phyloP scores from a whole-genome alignment of 805 yeast genomes.

The Wickerhamomyces queroliae region DNA sequence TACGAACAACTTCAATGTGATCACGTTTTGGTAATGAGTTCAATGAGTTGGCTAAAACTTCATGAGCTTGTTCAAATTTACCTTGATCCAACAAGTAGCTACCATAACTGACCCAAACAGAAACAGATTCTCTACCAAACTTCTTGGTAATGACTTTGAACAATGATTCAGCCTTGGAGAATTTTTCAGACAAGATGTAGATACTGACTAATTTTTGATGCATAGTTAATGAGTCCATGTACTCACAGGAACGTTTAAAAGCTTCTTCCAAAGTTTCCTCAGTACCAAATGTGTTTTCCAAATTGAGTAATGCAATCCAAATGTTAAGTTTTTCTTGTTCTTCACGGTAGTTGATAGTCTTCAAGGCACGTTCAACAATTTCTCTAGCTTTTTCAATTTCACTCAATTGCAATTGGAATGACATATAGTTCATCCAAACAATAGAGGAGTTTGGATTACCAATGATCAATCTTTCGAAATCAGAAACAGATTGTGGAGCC shows the following conservation, averaged over 20 bases:
- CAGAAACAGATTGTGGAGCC: constrained; percentile 87
- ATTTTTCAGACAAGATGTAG: constrained; percentile 67
- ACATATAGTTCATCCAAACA: constrained; percentile 97
- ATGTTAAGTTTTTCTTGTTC: constrained; percentile 90
- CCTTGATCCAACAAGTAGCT: constrained; percentile 62
- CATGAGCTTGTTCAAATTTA: constrained; percentile 54
- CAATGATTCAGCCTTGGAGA: constrained; percentile 60
- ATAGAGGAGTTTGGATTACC: constrained; percentile 93
- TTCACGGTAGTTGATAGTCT: constrained; percentile 83
- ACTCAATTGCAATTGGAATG: constrained; percentile 91
- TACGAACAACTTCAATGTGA: constrained; percentile 75
- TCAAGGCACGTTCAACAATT: constrained; percentile 86
- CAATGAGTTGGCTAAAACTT: constrained; percentile 68
- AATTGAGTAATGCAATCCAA: constrained; percentile 91
- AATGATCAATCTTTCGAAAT: constrained; percentile 85
- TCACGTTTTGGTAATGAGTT: constrained; percentile 64
- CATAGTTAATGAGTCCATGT: constrained; percentile 83
- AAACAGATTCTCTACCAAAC: constrained; percentile 61
- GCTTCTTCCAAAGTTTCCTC: constrained; percentile 74
- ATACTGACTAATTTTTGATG: constrained; percentile 77
- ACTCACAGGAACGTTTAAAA: constrained; percentile 81
- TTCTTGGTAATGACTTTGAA: constrained; percentile 69
- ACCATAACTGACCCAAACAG: constrained; percentile 82
- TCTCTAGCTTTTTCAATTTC: constrained; percentile 94
- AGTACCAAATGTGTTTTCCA: constrained; percentile 91